Evolutionary conservation across 768 basidiomycete species (phyloP).

Genomic region (Phlegmacium glaucopus): DNA sequence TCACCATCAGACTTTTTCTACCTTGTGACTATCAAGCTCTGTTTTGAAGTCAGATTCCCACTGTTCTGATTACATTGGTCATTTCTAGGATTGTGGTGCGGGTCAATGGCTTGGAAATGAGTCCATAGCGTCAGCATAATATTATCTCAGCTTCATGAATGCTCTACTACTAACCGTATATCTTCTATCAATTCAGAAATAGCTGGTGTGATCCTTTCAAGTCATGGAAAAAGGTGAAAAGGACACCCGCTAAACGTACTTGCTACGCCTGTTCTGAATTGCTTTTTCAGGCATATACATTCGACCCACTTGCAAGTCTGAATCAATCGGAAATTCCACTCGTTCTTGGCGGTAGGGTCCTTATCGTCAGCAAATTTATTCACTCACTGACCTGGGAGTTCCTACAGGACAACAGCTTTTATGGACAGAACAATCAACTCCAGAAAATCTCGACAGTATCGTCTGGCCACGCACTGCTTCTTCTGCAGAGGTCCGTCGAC

Average conservation of each 20-base stretch:
- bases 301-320: conserved; percentile 65
- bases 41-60: neutral
- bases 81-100: conserved; percentile 58
- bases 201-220: conserved; percentile 82
- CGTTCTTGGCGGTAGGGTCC: conserved; percentile 70
- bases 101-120: conserved; percentile 66
- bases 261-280: neutral
- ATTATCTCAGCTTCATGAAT: neutral
- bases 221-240: conserved; percentile 66
- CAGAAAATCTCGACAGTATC: conserved; percentile 65
- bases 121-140: conserved; percentile 33
- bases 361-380: conserved; percentile 1
- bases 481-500: conserved; percentile 52
- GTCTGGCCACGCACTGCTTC: conserved; percentile 73
- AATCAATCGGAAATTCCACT: conserved; percentile 43
- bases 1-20: conserved; percentile 78
- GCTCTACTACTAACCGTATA: neutral
- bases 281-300: conserved; percentile 52
- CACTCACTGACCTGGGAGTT: neutral
- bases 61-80: neutral
- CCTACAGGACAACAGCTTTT: conserved; percentile 60
- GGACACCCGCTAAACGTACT: no score
- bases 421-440: conserved; percentile 72
- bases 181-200: conserved; percentile 30
- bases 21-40: conserved; percentile 37